Conservation (phyloP, 164 flowering plant species). For the Chloranthus sessilifolius region DNA sequence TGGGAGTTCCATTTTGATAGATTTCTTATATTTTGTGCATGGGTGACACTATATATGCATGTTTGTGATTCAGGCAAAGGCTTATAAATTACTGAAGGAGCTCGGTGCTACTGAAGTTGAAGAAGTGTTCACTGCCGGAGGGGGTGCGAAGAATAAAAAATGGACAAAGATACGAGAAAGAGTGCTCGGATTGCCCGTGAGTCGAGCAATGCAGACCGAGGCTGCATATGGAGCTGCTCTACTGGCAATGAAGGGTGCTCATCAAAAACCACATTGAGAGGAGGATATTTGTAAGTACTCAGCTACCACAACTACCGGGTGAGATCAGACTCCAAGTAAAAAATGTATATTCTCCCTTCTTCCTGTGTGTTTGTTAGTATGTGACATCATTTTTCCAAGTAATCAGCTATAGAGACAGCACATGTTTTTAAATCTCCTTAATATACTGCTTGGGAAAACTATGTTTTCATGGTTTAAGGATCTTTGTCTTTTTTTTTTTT, state of each 20-base stretch:
- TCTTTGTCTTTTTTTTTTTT: too few relatives aligned
- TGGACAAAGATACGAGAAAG: slow-evolving; percentile 83
- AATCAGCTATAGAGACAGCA: too few relatives aligned
- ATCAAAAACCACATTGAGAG: too few relatives aligned
- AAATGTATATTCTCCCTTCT: too few relatives aligned
- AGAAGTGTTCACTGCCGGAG: slow-evolving; percentile 90
- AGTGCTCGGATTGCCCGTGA: slow-evolving; percentile 75
- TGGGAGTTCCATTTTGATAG: not conserved
- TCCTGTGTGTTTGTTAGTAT: too few relatives aligned
- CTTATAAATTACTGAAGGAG: slow-evolving; percentile 60
- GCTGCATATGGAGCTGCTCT: slow-evolving; percentile 98
- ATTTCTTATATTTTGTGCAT: not conserved
- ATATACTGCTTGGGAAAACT: too few relatives aligned
- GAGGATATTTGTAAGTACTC: too few relatives aligned
- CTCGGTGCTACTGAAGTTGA: slow-evolving; percentile 76
- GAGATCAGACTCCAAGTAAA: too few relatives aligned
- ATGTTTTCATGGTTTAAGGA: too few relatives aligned
- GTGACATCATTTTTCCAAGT: too few relatives aligned
- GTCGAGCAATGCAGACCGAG: slow-evolving; percentile 71
- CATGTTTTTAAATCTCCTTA: too few relatives aligned
- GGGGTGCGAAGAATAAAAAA: slow-evolving; percentile 74
- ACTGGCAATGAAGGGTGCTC: slow-evolving; percentile 67
- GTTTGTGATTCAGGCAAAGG: slow-evolving; percentile 54
- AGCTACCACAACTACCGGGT: too few relatives aligned
- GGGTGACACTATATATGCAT: not conserved